Conservation (phyloP, 495 filamentous ascomycete genomes). For the Aspergillus biplanus region DNA sequence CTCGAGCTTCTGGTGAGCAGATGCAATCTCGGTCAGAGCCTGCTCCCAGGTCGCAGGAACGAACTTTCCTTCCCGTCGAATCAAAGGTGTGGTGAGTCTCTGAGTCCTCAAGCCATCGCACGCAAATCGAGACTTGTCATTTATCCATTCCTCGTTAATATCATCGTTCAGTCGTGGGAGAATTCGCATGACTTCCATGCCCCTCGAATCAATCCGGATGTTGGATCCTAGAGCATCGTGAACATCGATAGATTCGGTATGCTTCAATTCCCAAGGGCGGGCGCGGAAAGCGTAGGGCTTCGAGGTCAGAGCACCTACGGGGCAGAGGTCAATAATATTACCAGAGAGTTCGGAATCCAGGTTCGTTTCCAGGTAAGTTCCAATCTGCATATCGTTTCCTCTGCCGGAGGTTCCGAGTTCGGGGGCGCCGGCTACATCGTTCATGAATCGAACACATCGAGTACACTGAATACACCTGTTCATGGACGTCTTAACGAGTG, state of each 20-base stretch:
- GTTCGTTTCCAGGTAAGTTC: constrained; percentile 91
- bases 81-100: constrained; percentile 86
- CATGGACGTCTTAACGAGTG: constrained; percentile 99
- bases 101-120: constrained; percentile 98
- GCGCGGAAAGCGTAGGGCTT: constrained; percentile 98
- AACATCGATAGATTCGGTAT: constrained; percentile 92
- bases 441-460: constrained; percentile 95
- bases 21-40: constrained; percentile 80
- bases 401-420: constrained; percentile 92
- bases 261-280: constrained; percentile 93
- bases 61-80: constrained; percentile 86
- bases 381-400: constrained; percentile 96
- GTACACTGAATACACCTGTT: constrained; percentile 99
- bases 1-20: constrained; percentile 72
- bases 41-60: constrained; percentile 92
- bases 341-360: constrained; percentile 92
- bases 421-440: constrained; percentile 93
- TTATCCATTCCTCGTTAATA: constrained; percentile 99
- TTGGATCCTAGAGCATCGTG: constrained; percentile 91
- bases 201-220: constrained; percentile 88
- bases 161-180: constrained; percentile 93
- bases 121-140: constrained; percentile 96
- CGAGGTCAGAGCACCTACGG: constrained; percentile 92
- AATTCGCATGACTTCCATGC: constrained; percentile 95
- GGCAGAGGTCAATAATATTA: constrained; percentile 97